A percentile compares a stretch with the other conserved stretches of the same genome.
Conservation (phyloP, 129 eudicot genomes). For the Centaurea solstitialis region DNA sequence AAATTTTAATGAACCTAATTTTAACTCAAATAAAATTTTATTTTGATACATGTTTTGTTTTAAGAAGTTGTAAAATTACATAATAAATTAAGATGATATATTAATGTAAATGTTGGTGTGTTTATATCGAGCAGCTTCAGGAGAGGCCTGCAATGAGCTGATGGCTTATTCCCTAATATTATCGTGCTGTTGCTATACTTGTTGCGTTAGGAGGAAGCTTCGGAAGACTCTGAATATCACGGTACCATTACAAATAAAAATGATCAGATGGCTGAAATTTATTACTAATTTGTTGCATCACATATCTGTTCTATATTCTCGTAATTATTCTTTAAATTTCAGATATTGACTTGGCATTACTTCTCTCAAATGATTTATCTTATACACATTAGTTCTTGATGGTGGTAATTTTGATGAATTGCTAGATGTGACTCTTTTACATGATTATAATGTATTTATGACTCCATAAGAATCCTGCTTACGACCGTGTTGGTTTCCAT, state of each 20-base stretch:
- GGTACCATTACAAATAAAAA: constrained; percentile 34
- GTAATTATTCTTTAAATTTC: neutral
- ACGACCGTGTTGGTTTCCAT: neutral
- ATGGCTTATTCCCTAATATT: constrained; percentile 90
- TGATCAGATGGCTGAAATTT: neutral
- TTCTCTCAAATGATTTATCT: neutral
- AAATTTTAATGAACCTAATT: neutral
- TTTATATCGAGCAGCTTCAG: constrained; percentile 66
- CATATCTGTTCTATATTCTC: neutral
- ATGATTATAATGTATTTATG: neutral
- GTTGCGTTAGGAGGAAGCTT: constrained; percentile 86
- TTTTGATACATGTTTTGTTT: no score
- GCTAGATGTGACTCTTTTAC: neutral
- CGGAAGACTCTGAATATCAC: constrained; percentile 73
- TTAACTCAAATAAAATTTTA: neutral
- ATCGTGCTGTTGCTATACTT: constrained; percentile 97
- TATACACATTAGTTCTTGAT: neutral
- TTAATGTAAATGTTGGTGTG: constrained; percentile 15
- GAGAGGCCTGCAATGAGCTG: constrained; percentile 84
- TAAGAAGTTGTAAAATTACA: neutral
- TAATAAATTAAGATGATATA: neutral
- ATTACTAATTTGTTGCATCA: neutral
- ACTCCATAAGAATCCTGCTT: neutral
- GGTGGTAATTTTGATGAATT: neutral
- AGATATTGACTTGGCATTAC: neutral